phyloP scores from a whole-genome alignment of 495 filamentous ascomycete genomes.

The Podospora australis region DNA sequence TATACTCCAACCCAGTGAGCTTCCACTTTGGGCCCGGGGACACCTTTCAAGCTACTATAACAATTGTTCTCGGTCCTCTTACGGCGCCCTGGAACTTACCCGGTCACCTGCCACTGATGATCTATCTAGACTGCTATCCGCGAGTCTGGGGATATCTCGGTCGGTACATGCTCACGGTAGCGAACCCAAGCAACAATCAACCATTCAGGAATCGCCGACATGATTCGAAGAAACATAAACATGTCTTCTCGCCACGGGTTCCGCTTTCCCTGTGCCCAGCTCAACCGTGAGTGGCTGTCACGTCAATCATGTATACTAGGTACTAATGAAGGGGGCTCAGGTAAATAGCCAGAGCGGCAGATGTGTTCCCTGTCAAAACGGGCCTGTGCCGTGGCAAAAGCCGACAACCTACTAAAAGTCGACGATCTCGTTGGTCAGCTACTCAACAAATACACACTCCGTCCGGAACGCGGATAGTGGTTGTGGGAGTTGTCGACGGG shows the following conservation, averaged over 20 bases:
- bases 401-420: neutral
- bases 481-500: neutral
- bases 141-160: too few relatives aligned
- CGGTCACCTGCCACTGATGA: too few relatives aligned
- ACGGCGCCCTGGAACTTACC: too few relatives aligned
- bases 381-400: conserved; percentile 1
- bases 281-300: too few relatives aligned
- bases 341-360: neutral
- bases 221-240: neutral
- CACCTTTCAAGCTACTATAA: too few relatives aligned
- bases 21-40: too few relatives aligned
- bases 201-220: neutral
- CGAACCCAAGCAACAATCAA: neutral
- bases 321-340: neutral
- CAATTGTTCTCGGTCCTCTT: too few relatives aligned
- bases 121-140: too few relatives aligned
- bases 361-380: neutral
- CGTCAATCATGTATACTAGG: neutral
- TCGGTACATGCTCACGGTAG: neutral
- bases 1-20: too few relatives aligned
- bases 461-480: neutral
- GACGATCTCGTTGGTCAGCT: neutral
- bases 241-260: neutral
- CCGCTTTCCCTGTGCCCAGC: neutral
- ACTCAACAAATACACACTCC: neutral